Evolutionary conservation across 441 rosid genomes (phyloP).

Genomic region (Manihot esculenta): DNA sequence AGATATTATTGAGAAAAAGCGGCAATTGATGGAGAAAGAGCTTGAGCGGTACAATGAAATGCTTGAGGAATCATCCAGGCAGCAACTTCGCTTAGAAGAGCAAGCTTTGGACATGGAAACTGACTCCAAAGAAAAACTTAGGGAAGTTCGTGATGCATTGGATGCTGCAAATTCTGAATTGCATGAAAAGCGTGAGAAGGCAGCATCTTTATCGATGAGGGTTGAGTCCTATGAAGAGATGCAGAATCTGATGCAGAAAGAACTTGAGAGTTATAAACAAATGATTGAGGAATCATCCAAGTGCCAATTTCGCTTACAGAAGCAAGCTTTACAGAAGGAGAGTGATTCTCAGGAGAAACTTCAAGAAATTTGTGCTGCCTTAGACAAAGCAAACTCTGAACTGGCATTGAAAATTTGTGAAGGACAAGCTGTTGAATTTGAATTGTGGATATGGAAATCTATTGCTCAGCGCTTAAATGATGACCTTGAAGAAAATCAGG

Average conservation of each 20-base stretch:
- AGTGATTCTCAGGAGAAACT: slow-evolving; percentile 30
- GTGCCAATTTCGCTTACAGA: slow-evolving; percentile 37
- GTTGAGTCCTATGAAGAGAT: slow-evolving; percentile 40
- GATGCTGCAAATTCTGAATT: slow-evolving; percentile 35
- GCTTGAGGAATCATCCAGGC: slow-evolving; percentile 56
- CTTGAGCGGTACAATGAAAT: slow-evolving; percentile 50
- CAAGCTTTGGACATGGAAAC: slow-evolving; percentile 47
- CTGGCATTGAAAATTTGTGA: slow-evolving; percentile 55
- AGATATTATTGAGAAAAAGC: slow-evolving; percentile 39
- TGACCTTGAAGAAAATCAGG: slow-evolving; percentile 66
- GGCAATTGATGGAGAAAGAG: slow-evolving; percentile 43
- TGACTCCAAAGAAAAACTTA: slow-evolving; percentile 42
- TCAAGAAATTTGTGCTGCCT: slow-evolving; percentile 35
- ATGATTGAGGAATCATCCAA: slow-evolving; percentile 48
- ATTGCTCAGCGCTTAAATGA: slow-evolving; percentile 63
- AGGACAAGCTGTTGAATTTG: slow-evolving; percentile 70
- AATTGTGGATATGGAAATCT: slow-evolving; percentile 85
- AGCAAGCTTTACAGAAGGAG: slow-evolving; percentile 41
- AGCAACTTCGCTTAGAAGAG: slow-evolving; percentile 43
- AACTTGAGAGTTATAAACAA: slow-evolving; percentile 50
- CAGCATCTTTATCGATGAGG: slow-evolving; percentile 28
- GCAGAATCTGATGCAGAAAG: slow-evolving; percentile 30
- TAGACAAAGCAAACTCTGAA: slow-evolving; percentile 33
- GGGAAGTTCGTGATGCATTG: slow-evolving; percentile 41
- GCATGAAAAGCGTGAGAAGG: slow-evolving; percentile 36